These are phyloP conservation scores for Phytophthora fragariaefolia DNA, from an alignment of 352 stramenopile species.

Conservation along the genomic window DNA sequence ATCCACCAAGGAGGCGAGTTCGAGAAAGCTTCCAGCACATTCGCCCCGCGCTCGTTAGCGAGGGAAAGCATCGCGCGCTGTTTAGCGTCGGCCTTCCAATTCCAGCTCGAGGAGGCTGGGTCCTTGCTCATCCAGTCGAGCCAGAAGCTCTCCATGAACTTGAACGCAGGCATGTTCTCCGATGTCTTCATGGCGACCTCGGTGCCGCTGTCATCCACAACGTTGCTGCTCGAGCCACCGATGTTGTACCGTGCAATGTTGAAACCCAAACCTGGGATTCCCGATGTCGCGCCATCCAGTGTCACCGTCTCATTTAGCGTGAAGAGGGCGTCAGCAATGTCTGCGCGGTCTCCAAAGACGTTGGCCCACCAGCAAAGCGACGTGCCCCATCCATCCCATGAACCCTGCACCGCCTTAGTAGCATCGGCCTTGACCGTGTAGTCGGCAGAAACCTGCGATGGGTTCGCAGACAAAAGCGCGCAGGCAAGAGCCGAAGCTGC, in stretches of 20 bases:
- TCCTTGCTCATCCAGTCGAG: constrained; percentile 58
- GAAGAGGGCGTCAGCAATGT: constrained; percentile 63
- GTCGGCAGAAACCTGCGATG: constrained; percentile 23
- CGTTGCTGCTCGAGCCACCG: constrained; percentile 49
- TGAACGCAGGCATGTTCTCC: constrained; percentile 58
- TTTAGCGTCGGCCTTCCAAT: constrained; percentile 54
- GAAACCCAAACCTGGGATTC: constrained; percentile 49
- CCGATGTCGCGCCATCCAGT: constrained; percentile 24
- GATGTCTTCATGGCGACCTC: constrained; percentile 51
- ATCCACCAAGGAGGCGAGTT: constrained; percentile 75
- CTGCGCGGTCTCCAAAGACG: constrained; percentile 50
- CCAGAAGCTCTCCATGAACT: constrained; percentile 60
- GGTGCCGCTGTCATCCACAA: constrained; percentile 48
- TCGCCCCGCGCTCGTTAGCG: constrained; percentile 45
- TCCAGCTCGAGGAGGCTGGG: constrained; percentile 49
- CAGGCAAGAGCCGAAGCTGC: constrained; percentile 23
- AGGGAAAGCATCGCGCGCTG: constrained; percentile 51
- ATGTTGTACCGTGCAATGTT: constrained; percentile 74
- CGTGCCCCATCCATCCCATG: constrained; percentile 64
- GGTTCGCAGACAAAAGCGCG: constrained; percentile 20
- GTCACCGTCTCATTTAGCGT: constrained; percentile 48
- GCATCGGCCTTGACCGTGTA: constrained; percentile 35
- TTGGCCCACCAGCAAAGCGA: constrained; percentile 72
- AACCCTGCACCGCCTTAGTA: constrained; percentile 25
- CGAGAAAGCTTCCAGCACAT: constrained; percentile 60